Conservation (phyloP, 208 protist species). For the Crithidia brevicula region DNA sequence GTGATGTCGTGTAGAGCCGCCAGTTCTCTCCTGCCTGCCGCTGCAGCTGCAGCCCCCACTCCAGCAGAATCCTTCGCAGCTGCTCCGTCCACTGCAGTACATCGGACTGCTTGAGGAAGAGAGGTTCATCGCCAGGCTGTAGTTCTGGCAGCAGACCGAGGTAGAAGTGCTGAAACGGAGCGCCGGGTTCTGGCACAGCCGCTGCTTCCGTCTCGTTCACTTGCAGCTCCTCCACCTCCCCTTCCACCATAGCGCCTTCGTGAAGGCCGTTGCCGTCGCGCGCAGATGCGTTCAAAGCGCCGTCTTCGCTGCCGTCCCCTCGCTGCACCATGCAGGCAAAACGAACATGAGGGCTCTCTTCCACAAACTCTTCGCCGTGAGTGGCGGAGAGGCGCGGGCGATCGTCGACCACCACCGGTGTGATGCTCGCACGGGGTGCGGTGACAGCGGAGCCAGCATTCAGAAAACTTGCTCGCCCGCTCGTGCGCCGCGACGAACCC, state of each 20-base stretch:
- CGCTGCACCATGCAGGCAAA: slow-evolving; percentile 26
- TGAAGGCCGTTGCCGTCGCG: too few species aligned
- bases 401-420: neutral
- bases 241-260: too few species aligned
- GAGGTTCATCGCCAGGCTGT: slow-evolving; percentile 32
- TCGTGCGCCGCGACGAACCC: neutral
- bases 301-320: neutral
- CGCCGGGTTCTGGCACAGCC: neutral
- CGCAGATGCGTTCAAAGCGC: too few species aligned
- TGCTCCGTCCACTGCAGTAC: slow-evolving; percentile 32
- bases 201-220: neutral
- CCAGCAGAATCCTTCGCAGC: slow-evolving; percentile 41
- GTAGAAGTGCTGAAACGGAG: slow-evolving; percentile 34
- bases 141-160: slow-evolving; percentile 39
- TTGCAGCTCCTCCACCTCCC: neutral
- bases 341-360: slow-evolving; percentile 15
- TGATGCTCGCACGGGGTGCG: neutral
- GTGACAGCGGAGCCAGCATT: neutral
- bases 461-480: slow-evolving; percentile 8
- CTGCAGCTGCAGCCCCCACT: slow-evolving; percentile 55
- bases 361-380: slow-evolving; percentile 28
- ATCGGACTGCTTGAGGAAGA: slow-evolving; percentile 48
- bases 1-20: slow-evolving; percentile 34
- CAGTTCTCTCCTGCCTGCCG: slow-evolving; percentile 32
- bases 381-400: slow-evolving; percentile 7